Evolutionary conservation across 2,329 filamentous ascomycete species (phyloP), one percentile per base, ranked within the genome.

Genomic region (Stagonosporopsis cucurbitacearum): DNA sequence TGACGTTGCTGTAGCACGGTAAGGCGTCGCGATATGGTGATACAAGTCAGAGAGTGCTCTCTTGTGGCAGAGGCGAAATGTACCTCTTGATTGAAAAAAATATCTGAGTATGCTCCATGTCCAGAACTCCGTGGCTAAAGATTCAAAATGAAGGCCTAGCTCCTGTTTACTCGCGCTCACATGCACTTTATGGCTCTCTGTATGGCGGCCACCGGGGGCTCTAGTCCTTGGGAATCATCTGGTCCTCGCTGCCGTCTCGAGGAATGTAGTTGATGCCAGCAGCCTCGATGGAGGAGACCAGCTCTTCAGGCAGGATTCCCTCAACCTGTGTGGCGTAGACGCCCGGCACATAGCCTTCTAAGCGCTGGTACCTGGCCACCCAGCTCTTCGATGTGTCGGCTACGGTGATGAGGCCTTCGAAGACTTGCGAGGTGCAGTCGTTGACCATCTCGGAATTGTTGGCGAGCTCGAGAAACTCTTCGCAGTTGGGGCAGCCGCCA

Each of bases 251-350:
- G 19, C 74, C 74, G 40, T 76, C 74, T 26, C 74, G 63, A 3
- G 86, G 84, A 39, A 87, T 81, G 65, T 87, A 88, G 69, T 82
- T 83, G 45, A 87, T 78, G 15, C 86, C 86, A 7, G 83, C 81
- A 64, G 82, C 83, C 72, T 87, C 84, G 28, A 85, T 76, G 32
- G 79, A 79, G 33, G 78, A 77, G 26, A 86, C 76, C 35, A 84
- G 80, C 53, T 88, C 85, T 37, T 84, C 82, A 0, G 85, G 83
- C 45, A 88, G 70, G 59, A 91, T 86, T 17, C 95, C 95, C 28
- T 90, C 92, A 22, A 99, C 95, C 80, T 98, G 97, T 52, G 92
- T 90, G 17, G 95, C 95, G 79, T 99, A 99, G 54, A 96, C 88
- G 50, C 95, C 95, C 15, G 87, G 85, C 48, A 95, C 89, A 75